A percentile compares a stretch with the other conserved stretches of the same genome.
Conservation (phyloP, 352 stramenopile genomes). For the Phytophthora uliginosa region DNA sequence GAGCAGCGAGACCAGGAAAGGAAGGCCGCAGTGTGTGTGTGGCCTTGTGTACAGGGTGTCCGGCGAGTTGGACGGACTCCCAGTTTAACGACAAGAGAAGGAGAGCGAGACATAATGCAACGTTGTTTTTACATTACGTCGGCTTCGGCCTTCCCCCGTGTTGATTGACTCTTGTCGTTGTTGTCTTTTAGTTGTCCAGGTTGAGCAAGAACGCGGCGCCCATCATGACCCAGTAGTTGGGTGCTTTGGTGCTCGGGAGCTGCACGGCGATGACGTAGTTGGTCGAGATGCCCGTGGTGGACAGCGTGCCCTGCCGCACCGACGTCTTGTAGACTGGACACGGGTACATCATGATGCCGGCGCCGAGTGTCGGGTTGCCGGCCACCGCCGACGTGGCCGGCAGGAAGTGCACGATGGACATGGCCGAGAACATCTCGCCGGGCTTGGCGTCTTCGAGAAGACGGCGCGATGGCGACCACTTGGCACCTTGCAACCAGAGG, state of each 20-base stretch:
- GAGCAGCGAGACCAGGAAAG: not conserved
- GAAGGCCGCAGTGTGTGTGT: not conserved
- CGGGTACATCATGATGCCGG: conserved; percentile 71
- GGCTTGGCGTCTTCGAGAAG: conserved; percentile 86
- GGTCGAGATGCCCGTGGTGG: conserved; percentile 95
- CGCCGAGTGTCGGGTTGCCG: conserved; percentile 40
- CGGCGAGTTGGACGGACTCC: conserved; percentile 34
- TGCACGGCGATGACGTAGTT: conserved; percentile 96
- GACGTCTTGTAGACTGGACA: conserved; percentile 97
- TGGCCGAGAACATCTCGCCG: conserved; percentile 94
- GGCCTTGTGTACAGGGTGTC: conserved; percentile 41
- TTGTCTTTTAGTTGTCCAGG: conserved; percentile 71
- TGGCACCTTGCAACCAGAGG: conserved; percentile 89
- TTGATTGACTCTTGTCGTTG: conserved; percentile 9
- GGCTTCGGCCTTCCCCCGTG: conserved; percentile 23
- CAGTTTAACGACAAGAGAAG: conserved; percentile 39
- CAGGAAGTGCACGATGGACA: conserved; percentile 93
- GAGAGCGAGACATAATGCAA: conserved; percentile 44
- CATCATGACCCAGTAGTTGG: conserved; percentile 94
- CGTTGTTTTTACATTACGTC: conserved; percentile 44
- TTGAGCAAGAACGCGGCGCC: conserved; percentile 95
- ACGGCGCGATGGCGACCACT: conserved; percentile 81
- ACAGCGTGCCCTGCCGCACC: conserved; percentile 92
- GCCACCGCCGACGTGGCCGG: conserved; percentile 60
- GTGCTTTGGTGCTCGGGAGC: conserved; percentile 82